phyloP scores from a whole-genome alignment of 2,329 filamentous ascomycete genomes.

The Cladosporium sp. region DNA sequence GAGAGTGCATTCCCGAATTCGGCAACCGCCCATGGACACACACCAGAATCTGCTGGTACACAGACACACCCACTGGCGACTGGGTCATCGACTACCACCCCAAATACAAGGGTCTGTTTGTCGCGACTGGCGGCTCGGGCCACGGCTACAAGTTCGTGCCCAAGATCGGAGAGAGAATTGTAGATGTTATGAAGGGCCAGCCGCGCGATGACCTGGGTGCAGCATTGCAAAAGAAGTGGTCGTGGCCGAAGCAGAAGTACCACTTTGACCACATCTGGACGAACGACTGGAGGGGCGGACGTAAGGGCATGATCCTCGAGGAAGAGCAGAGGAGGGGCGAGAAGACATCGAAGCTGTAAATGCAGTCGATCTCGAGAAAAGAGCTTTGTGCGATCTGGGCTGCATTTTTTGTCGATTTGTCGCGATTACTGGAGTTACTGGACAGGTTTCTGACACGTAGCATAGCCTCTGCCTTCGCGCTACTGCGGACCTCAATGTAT shows the following conservation, averaged over 20 bases:
- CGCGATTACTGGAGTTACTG: background rate
- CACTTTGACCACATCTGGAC: conserved; percentile 39
- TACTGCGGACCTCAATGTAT: background rate
- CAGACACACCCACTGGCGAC: conserved; percentile 56
- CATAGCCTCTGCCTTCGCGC: background rate
- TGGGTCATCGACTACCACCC: conserved; percentile 58
- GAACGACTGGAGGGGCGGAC: conserved; percentile 41
- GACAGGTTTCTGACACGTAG: background rate
- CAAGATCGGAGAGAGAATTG: conserved; percentile 56
- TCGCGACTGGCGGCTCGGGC: conserved; percentile 62
- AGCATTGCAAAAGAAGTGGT: conserved; percentile 64
- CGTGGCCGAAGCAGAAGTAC: conserved; percentile 46
- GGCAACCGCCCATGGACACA: conserved; percentile 46
- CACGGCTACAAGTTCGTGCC: conserved; percentile 65
- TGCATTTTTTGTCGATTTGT: background rate
- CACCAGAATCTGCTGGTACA: conserved; percentile 58
- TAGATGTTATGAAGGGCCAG: conserved; percentile 52
- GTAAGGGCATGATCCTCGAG: conserved; percentile 38
- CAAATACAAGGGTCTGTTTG: conserved; percentile 52
- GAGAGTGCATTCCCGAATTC: conserved; percentile 50
- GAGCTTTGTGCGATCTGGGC: background rate
- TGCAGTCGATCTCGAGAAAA: background rate
- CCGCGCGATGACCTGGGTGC: conserved; percentile 37
- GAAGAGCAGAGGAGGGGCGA: conserved; percentile 37
- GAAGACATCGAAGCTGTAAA: conserved; percentile 12